Evolutionary conservation across 2,329 filamentous ascomycete species (phyloP).

Genomic region (Cercospora sp.): DNA sequence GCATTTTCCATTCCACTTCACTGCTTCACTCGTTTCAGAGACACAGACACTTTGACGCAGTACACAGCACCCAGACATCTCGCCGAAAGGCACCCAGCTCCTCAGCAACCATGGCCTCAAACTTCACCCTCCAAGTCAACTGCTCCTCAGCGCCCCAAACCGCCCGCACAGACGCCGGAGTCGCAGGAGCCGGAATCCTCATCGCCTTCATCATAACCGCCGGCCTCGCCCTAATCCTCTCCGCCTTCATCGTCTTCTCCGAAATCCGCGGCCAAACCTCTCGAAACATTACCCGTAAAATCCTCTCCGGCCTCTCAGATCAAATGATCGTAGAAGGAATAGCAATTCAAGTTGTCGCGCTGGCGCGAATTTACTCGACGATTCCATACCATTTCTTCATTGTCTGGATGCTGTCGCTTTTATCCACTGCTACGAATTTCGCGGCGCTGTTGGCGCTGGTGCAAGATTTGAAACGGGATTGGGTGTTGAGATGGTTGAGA

Average conservation of each 20-base stretch:
- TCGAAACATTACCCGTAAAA: conserved; percentile 59
- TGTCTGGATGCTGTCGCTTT: conserved; percentile 66
- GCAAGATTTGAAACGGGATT: conserved; percentile 65
- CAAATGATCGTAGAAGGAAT: conserved; percentile 70
- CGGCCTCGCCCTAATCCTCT: conserved; percentile 56
- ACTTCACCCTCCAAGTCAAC: conserved; percentile 31
- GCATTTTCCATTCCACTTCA: not conserved
- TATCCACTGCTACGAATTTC: conserved; percentile 67
- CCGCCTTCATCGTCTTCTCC: conserved; percentile 57
- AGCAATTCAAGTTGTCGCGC: conserved; percentile 64
- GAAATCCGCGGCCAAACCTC: conserved; percentile 52
- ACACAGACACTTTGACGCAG: not conserved
- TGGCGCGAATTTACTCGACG: conserved; percentile 60
- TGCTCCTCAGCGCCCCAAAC: conserved; percentile 49
- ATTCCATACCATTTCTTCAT: conserved; percentile 70
- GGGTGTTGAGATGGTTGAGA: conserved; percentile 65
- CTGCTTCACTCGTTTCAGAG: not conserved
- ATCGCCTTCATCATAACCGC: conserved; percentile 68
- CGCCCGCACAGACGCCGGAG: conserved; percentile 56
- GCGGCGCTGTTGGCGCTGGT: conserved; percentile 64
- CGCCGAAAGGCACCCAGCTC: not conserved
- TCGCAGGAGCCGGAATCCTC: conserved; percentile 61
- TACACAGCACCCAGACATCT: not conserved
- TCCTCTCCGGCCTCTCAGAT: conserved; percentile 65
- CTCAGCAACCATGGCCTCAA: conserved; percentile 15